These are phyloP conservation scores for Pouteria glomerata DNA, from an alignment of 148 eudicot species.

Conservation along the genomic window DNA sequence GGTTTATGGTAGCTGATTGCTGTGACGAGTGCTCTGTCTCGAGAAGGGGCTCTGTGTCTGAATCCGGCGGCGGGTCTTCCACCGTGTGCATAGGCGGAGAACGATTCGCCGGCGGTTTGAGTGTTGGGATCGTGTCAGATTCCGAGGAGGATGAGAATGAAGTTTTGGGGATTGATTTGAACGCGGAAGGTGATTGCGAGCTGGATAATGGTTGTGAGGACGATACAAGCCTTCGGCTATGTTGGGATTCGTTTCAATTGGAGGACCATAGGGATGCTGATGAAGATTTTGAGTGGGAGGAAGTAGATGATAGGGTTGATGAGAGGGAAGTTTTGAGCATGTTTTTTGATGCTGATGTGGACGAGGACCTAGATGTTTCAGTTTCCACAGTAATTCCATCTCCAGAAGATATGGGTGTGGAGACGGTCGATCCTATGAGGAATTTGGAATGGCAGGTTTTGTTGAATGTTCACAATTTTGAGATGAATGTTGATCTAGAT, in stretches of 20 bases:
- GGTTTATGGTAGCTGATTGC: slow-evolving; percentile 37
- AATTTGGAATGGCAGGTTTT: slow-evolving; percentile 46
- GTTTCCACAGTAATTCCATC: slow-evolving; percentile 20
- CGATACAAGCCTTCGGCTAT: slow-evolving; percentile 24
- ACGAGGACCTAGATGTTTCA: slow-evolving; percentile 28
- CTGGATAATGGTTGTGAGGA: slow-evolving; percentile 27
- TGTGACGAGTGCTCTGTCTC: slow-evolving; percentile 44
- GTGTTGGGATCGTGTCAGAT: slow-evolving; percentile 32
- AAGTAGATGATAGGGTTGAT: slow-evolving; percentile 44
- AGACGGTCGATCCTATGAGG: slow-evolving; percentile 22
- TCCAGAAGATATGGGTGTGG: slow-evolving; percentile 26
- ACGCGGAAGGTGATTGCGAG: slow-evolving; percentile 25
- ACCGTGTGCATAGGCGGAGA: slow-evolving; percentile 4
- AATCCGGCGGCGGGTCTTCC: slow-evolving; percentile 26
- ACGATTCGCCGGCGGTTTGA: slow-evolving; percentile 21
- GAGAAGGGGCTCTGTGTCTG: slow-evolving; percentile 27
- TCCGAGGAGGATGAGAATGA: slow-evolving; percentile 25
- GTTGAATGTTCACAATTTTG: slow-evolving; percentile 26
- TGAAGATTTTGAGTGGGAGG: slow-evolving; percentile 71
- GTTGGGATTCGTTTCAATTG: slow-evolving; percentile 44
- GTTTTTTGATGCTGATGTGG: slow-evolving; percentile 29
- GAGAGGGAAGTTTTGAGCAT: slow-evolving; percentile 40
- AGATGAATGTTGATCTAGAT: slow-evolving; percentile 19
- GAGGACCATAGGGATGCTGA: slow-evolving; percentile 27
- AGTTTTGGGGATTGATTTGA: slow-evolving; percentile 19